These are phyloP conservation scores for Phytophthora foliorum DNA, from an alignment of 352 stramenopile genomes.

Conservation along the genomic window DNA sequence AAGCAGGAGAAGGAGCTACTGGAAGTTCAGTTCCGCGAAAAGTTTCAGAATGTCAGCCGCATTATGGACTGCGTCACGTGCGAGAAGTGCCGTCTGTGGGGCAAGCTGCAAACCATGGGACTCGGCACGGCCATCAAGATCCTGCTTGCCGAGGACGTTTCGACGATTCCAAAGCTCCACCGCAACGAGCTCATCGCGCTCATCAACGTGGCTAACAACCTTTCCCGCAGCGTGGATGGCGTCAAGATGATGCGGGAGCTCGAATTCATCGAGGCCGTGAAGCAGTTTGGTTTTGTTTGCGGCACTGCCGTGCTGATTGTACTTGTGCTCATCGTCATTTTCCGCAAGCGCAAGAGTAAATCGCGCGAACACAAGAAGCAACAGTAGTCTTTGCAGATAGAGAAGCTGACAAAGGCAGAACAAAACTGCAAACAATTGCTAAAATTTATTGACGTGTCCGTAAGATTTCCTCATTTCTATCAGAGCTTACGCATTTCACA, in stretches of 20 bases:
- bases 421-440: conserved; percentile 1
- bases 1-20: conserved; percentile 71
- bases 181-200: conserved; percentile 98
- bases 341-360: conserved; percentile 55
- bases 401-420: conserved; percentile 17
- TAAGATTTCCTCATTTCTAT: no score
- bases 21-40: conserved; percentile 82
- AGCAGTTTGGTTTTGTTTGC: conserved; percentile 66
- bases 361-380: conserved; percentile 33
- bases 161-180: conserved; percentile 79
- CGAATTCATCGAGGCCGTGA: conserved; percentile 74
- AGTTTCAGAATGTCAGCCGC: conserved; percentile 98
- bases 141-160: conserved; percentile 92
- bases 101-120: conserved; percentile 98
- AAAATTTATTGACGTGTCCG: no score
- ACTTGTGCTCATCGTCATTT: conserved; percentile 52
- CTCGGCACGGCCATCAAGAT: conserved; percentile 98
- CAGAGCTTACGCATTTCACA: no score
- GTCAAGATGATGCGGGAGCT: conserved; percentile 83
- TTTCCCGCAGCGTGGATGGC: conserved; percentile 81
- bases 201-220: conserved; percentile 95
- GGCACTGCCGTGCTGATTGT: conserved; percentile 53
- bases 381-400: conserved; percentile 37
- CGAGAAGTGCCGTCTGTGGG: conserved; percentile 98
- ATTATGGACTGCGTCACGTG: conserved; percentile 99